Conservation (phyloP, 805 yeast genomes). For the Candida ipomoeae region DNA sequence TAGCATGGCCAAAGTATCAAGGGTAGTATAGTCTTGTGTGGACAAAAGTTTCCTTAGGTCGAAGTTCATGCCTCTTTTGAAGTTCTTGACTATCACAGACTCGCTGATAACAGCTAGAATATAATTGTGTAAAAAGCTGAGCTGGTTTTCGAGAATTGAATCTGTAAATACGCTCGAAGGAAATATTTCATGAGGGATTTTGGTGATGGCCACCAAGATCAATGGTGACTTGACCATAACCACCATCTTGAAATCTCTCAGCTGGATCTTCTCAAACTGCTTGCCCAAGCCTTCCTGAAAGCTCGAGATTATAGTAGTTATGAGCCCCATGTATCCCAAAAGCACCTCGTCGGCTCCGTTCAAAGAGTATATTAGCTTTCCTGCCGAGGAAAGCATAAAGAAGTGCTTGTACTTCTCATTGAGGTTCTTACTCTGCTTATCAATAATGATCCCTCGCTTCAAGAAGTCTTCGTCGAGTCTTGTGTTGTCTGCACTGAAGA, state of each 20-base stretch:
- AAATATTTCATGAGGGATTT: slow-evolving; percentile 40
- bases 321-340: slow-evolving; percentile 70
- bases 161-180: background rate
- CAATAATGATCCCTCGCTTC: slow-evolving; percentile 10
- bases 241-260: slow-evolving; percentile 49
- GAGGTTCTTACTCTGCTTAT: slow-evolving; percentile 21
- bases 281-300: slow-evolving; percentile 46
- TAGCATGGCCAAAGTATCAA: slow-evolving; percentile 52
- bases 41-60: slow-evolving; percentile 76
- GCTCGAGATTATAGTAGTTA: slow-evolving; percentile 73
- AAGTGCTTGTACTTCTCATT: slow-evolving; percentile 56
- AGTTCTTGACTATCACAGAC: slow-evolving; percentile 67
- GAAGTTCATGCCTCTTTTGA: slow-evolving; percentile 68
- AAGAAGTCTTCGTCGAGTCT: slow-evolving; percentile 10
- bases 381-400: slow-evolving; percentile 76
- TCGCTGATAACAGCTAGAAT: slow-evolving; percentile 79
- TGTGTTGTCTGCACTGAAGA: slow-evolving; percentile 10
- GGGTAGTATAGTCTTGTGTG: slow-evolving; percentile 65
- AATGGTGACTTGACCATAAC: slow-evolving; percentile 66
- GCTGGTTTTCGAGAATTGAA: slow-evolving; percentile 41
- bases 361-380: slow-evolving; percentile 81
- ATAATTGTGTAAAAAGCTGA: slow-evolving; percentile 71
- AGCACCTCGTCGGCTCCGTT: slow-evolving; percentile 67
- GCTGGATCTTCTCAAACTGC: slow-evolving; percentile 48
- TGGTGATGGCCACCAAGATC: slow-evolving; percentile 65